Evolutionary conservation across 306 rosid genomes (phyloP).

Genomic region (Prosopis cineraria): DNA sequence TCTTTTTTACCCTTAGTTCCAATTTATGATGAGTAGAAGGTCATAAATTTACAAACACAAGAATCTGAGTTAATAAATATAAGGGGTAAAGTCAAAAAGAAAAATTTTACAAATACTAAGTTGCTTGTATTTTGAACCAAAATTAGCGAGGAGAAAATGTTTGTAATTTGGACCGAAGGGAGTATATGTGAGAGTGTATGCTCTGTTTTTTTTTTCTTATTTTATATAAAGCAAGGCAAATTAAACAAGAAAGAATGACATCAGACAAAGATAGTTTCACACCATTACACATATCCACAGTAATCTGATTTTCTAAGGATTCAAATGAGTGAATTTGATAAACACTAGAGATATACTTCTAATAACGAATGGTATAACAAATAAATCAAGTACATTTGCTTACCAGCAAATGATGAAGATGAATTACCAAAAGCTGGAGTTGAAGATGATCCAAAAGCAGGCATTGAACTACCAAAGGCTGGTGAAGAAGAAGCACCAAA

Average conservation of each 20-base stretch:
- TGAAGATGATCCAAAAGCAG: constrained; percentile 78
- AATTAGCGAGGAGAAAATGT: too few species aligned
- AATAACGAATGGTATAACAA: neutral
- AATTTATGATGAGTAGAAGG: too few species aligned
- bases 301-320: neutral
- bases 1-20: too few species aligned
- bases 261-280: neutral
- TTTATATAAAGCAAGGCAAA: neutral
- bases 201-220: neutral
- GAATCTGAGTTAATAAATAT: too few species aligned
- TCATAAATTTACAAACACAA: too few species aligned
- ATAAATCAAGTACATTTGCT: neutral
- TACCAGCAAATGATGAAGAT: constrained; percentile 69
- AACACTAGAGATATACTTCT: neutral
- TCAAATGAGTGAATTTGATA: neutral
- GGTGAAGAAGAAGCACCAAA: constrained; percentile 75
- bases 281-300: neutral
- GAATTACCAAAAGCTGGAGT: constrained; percentile 71
- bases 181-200: neutral
- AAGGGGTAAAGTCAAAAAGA: too few species aligned
- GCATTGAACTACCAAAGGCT: constrained; percentile 67
- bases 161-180: too few species aligned
- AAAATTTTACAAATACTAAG: too few species aligned
- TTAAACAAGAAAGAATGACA: neutral
- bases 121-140: too few species aligned